Conservation (phyloP, 371 early-diverging fungal species). For the Mucor lusitanicus region DNA sequence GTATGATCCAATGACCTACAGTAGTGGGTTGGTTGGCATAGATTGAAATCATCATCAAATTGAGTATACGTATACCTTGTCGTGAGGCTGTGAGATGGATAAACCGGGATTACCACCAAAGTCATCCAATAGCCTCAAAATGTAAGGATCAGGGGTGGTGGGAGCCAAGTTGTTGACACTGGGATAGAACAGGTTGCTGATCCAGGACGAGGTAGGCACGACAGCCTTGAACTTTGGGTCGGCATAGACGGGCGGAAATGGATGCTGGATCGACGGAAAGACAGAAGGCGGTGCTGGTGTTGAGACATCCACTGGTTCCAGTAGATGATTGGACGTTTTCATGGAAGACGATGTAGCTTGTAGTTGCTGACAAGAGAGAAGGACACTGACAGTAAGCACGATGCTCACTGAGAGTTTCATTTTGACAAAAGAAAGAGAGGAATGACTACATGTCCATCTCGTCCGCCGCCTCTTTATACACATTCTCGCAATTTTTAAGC, state of each 20-base stretch:
- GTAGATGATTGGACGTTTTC: not conserved
- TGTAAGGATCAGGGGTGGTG: constrained; percentile 51
- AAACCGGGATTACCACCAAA: constrained; percentile 45
- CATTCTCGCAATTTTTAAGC: not conserved
- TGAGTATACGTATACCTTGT: constrained; percentile 16
- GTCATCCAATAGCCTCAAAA: constrained; percentile 41
- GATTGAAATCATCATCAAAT: not conserved
- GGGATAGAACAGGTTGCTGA: constrained; percentile 49
- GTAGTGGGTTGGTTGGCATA: not conserved
- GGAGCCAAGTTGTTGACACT: constrained; percentile 42
- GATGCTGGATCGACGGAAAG: constrained; percentile 33
- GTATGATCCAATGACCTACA: constrained; percentile 37
- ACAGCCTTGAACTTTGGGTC: constrained; percentile 13
- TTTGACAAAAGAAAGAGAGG: not conserved
- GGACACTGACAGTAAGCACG: not conserved
- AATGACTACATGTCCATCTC: too few species aligned
- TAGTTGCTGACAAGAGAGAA: not conserved
- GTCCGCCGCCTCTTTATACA: not conserved
- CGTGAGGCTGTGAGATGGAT: constrained; percentile 35
- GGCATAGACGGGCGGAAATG: constrained; percentile 37
- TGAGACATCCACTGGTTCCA: not conserved
- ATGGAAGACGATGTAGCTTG: not conserved
- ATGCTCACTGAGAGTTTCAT: constrained; percentile 5
- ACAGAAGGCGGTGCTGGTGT: constrained; percentile 6
- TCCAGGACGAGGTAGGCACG: constrained; percentile 56